These are phyloP conservation scores for Erigeron philadelphicus DNA, from an alignment of 140 eudicot species.

Conservation along the genomic window DNA sequence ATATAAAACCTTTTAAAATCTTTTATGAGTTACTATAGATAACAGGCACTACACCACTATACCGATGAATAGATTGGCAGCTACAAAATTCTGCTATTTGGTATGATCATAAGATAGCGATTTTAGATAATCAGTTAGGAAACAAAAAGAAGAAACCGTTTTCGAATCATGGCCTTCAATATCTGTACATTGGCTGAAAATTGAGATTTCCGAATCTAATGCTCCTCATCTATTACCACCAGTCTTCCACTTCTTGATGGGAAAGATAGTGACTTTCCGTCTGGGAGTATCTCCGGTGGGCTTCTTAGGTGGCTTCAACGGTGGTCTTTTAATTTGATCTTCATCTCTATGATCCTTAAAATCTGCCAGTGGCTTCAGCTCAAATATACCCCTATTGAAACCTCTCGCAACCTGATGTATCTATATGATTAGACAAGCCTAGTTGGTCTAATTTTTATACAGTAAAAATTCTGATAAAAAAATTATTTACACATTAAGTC, in stretches of 20 bases:
- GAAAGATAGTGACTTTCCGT: slow-evolving; percentile 55
- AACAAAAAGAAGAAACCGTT: not conserved
- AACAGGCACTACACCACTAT: no score
- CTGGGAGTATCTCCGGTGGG: slow-evolving; percentile 32
- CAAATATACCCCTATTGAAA: slow-evolving; percentile 69
- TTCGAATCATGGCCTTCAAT: slow-evolving; percentile 7
- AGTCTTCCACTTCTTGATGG: slow-evolving; percentile 67
- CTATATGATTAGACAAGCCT: not conserved
- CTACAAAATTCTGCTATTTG: not conserved
- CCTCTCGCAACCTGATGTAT: slow-evolving; percentile 73
- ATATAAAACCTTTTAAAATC: no score
- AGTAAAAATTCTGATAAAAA: not conserved
- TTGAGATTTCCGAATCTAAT: not conserved
- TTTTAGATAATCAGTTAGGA: not conserved
- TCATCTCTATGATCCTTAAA: slow-evolving; percentile 36
- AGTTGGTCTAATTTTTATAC: not conserved
- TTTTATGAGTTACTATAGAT: no score
- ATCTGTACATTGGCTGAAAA: slow-evolving; percentile 22
- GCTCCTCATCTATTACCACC: slow-evolving; percentile 40
- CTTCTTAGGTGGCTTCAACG: slow-evolving; percentile 32
- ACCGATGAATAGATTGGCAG: not conserved
- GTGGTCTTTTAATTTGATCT: slow-evolving; percentile 31
- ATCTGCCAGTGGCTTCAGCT: slow-evolving; percentile 56
- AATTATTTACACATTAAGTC: no score
- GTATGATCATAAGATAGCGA: not conserved